Evolutionary conservation across 805 yeast genomes (phyloP), one percentile per base, ranked within the genome.

Genomic region (Naumovozyma dairenensis): DNA sequence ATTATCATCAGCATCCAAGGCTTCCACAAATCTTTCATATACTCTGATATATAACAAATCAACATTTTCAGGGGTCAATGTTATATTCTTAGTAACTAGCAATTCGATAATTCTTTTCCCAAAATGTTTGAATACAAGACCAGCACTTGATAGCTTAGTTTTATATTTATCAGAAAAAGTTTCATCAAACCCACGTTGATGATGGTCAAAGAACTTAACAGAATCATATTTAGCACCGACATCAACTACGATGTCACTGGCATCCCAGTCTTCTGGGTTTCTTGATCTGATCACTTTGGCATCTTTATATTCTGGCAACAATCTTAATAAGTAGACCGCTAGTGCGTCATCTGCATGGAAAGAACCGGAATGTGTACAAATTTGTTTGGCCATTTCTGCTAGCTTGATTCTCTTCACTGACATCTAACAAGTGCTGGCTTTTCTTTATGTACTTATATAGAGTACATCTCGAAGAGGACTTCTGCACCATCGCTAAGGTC

Each of bases 271-370:
- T 12, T 65, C 72, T 7, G 87, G 80, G 40, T 78, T 79, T 64
- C 98, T 74, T 3, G 96, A 81, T 57, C 98, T 77, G 15, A 83
- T 72, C 15, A 92, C 66, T 34, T 66, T 67, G 15, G 94, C 77
- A 38, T 74, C 66, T 30, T 70, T 53, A 58, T 60, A 92, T 55
- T 70, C 67, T 6, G 94, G 92, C 30, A 89, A 62, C 14, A 74
- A 63, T 45, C 71, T 74, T 36, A 92, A 64, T 80, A 92, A 76
- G 57, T 70, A 87, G 3, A 89, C 95, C 2, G 97, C 98, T 33
- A 92, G 69, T 8, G 94, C 77, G 59, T 92, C 98, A 58, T 92
- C 98, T 8, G 97, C 97, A 55, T 92, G 98, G 68, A 92, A 92
- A 0, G 86, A 71, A 6, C 98, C 98, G 31, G 87, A 80, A 50